phyloP scores from a whole-genome alignment of 148 eudicot species.

The Oxyria digyna region DNA sequence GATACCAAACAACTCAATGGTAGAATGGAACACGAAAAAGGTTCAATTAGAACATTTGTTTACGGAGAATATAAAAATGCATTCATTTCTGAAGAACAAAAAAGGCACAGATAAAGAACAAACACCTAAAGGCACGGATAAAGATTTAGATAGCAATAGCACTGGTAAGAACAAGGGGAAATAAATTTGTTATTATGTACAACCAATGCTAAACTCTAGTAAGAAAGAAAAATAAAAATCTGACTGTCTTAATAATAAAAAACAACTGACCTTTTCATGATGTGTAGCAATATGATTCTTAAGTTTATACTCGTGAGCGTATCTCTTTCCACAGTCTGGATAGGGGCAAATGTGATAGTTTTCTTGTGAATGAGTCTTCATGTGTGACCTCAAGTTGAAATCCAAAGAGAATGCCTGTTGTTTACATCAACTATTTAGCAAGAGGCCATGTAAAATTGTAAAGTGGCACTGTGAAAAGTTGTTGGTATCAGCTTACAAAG shows the following conservation, averaged over 20 bases:
- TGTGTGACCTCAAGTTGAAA: conserved; percentile 91
- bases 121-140: neutral
- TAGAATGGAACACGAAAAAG: neutral
- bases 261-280: conserved; percentile 69
- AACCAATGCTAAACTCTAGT: neutral
- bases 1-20: neutral
- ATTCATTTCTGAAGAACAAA: neutral
- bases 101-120: too few species aligned
- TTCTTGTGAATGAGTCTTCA: conserved; percentile 98
- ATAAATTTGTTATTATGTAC: neutral
- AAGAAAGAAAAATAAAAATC: neutral
- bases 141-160: neutral
- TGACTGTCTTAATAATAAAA: neutral
- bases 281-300: conserved; percentile 71
- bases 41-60: neutral
- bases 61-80: neutral
- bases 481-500: neutral
- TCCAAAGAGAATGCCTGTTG: conserved; percentile 93
- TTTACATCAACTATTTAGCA: conserved; percentile 10
- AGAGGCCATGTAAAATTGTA: neutral
- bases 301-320: conserved; percentile 89
- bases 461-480: neutral
- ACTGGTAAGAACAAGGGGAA: neutral
- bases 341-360: conserved; percentile 91
- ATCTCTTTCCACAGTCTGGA: conserved; percentile 90